These are phyloP conservation scores for Candolleomyces eurysporus DNA, from an alignment of 768 basidiomycete species.

Conservation along the genomic window DNA sequence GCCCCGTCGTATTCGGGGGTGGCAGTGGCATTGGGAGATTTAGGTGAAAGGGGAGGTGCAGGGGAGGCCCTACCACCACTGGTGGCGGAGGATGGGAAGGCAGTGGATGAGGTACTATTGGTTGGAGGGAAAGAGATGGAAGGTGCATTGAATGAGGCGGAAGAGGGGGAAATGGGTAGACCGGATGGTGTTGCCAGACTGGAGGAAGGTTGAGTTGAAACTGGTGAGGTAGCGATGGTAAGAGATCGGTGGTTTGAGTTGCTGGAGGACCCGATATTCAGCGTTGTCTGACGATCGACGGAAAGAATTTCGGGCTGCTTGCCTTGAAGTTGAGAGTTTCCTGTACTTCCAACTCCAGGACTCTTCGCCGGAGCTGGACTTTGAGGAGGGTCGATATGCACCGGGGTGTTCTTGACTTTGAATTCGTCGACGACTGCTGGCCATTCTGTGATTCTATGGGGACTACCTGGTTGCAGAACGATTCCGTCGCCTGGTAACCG, in stretches of 20 bases:
- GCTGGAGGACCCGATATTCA: neutral
- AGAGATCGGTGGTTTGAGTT: neutral
- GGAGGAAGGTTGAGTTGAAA: conserved; percentile 3
- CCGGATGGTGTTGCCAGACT: too few relatives aligned
- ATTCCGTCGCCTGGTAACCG: conserved; percentile 27
- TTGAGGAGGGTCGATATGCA: neutral
- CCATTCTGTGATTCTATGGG: neutral
- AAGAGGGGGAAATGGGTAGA: neutral
- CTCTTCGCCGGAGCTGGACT: too few relatives aligned
- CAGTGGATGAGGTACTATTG: neutral
- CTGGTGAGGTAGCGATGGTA: neutral
- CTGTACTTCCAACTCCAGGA: neutral
- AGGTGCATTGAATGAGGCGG: too few relatives aligned
- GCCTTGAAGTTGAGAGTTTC: neutral
- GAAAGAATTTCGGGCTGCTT: neutral
- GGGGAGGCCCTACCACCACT: neutral
- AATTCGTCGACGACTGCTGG: neutral
- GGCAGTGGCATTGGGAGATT: neutral
- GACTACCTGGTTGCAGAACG: neutral
- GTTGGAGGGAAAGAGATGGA: neutral
- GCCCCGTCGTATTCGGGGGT: conserved; percentile 18
- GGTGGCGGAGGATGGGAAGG: neutral
- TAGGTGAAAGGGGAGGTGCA: neutral
- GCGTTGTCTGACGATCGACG: neutral
- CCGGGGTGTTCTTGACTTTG: neutral